A percentile compares a stretch with the other conserved stretches of the same genome.
Conservation (phyloP, 2,329 filamentous ascomycete species). For the Ophiostoma montium region DNA sequence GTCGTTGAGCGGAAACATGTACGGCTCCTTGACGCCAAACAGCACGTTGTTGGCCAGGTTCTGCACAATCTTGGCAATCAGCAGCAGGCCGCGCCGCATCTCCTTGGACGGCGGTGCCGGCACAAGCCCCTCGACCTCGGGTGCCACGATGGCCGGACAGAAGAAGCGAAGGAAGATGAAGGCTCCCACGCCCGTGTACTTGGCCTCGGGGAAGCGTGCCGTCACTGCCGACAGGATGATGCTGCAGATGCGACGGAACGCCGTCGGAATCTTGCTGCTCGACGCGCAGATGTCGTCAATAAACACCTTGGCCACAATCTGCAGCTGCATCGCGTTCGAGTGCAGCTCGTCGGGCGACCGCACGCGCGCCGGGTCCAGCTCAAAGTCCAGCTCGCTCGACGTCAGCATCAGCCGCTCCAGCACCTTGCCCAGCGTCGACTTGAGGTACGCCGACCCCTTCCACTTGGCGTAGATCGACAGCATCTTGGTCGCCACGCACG, state of each 20-base stretch:
- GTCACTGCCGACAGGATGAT: conserved; percentile 53
- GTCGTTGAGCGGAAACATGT: conserved; percentile 57
- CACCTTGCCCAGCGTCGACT: conserved; percentile 50
- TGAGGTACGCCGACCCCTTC: conserved; percentile 52
- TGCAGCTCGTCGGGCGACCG: conserved; percentile 46
- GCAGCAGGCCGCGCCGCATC: conserved; percentile 51
- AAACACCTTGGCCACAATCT: conserved; percentile 55
- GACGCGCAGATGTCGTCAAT: conserved; percentile 58
- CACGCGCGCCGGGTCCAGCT: conserved; percentile 51
- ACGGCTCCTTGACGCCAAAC: conserved; percentile 57
- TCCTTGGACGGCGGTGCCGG: conserved; percentile 47
- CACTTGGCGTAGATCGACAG: conserved; percentile 57
- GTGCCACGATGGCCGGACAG: conserved; percentile 57
- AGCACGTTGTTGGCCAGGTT: conserved; percentile 59
- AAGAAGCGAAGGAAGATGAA: conserved; percentile 62
- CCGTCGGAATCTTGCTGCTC: conserved; percentile 42
- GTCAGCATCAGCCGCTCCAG: conserved; percentile 52
- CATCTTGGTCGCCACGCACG: conserved; percentile 60
- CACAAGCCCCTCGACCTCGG: conserved; percentile 53
- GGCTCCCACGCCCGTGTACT: conserved; percentile 57
- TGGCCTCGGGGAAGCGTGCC: conserved; percentile 51
- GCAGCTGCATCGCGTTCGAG: conserved; percentile 51
- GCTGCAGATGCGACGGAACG: conserved; percentile 53
- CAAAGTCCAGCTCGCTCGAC: conserved; percentile 52
- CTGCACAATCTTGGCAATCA: conserved; percentile 59